Conservation (phyloP, 2,329 filamentous ascomycete species). For the Cytospora mali region DNA sequence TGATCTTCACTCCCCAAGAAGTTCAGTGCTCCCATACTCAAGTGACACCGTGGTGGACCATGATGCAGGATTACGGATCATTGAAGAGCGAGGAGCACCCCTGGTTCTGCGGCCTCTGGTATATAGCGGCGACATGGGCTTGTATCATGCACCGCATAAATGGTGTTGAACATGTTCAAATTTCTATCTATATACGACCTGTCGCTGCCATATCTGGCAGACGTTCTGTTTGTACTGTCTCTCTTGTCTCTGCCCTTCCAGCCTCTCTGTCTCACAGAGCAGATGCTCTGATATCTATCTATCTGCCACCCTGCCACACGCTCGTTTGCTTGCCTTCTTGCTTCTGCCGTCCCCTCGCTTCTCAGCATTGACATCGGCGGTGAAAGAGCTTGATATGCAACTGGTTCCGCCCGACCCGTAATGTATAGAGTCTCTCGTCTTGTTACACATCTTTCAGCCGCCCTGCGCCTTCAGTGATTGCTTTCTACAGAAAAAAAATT, state of each 20-base stretch:
- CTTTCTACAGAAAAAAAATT: neutral
- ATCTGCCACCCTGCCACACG: conserved; percentile 11
- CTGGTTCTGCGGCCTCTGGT: conserved; percentile 9
- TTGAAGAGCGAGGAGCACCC: conserved; percentile 3
- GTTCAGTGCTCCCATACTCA: conserved; percentile 5
- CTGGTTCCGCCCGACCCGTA: conserved; percentile 1
- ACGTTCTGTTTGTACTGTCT: conserved; percentile 1
- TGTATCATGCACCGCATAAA: conserved; percentile 6
- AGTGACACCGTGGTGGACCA: conserved; percentile 25
- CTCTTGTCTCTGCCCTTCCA: conserved; percentile 11
- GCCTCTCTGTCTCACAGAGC: neutral
- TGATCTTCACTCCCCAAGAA: neutral
- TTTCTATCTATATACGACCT: conserved; percentile 21
- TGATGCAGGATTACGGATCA: conserved; percentile 18
- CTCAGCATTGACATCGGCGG: conserved; percentile 1
- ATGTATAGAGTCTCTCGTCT: conserved; percentile 19
- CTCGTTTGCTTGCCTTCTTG: conserved; percentile 16
- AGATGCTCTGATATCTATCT: conserved; percentile 9
- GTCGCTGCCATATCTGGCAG: conserved; percentile 7
- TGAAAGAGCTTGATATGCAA: conserved; percentile 13
- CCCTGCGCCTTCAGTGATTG: neutral
- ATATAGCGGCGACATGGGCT: conserved; percentile 17
- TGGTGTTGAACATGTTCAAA: neutral
- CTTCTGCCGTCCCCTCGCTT: conserved; percentile 1
- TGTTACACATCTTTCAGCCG: conserved; percentile 9